Base-by-base conservation (phyloP, 1,139 yeast genomes). In the Nakaseomyces bracarensis region DNA sequence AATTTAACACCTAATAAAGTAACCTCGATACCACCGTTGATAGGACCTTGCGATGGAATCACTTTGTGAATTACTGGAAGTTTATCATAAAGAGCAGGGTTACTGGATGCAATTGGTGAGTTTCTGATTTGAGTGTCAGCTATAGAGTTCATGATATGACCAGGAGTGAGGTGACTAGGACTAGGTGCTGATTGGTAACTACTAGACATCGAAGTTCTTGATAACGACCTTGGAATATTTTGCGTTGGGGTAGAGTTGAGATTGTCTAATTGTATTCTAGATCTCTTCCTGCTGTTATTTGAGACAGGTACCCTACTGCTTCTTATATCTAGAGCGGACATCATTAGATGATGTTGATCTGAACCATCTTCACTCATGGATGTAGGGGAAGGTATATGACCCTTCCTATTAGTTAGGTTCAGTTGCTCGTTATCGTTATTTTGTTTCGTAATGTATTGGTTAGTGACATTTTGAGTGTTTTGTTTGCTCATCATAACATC, bases 21-120 rank as follows among this genome's bases (percentile, higher is more conserved):
- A 6, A 91, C 85, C 59, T 91, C 98, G 34, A 87, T 82, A 36
- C 98, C 98, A 48, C 98, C 98, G 52, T 95, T 75, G 15, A 86
- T 74, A 7, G 96, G 94, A 2, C 98, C 98, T 61, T 84, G 94
- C 0, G 94, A 82, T 1, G 98, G 98, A 45, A 91, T 87, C 11
- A 91, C 82, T 49, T 95, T 72, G 60, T 85, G 89, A 46, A 86
- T 80, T 0, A 74, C 65, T 2, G 91, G 89, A 18, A 67, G 49
- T 38, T 48, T 44, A 28, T 23, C 36, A 15, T n/a, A 21, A 8
- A 21, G 3, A n/a, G 26, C 26, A 8, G 21, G 5, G 13, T 16
- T 19, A 4, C 34, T 13, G n/a, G 36, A n/a, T 2, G 18, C n/a
- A n/a, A 20, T n/a, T n/a, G 36, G 36, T 21, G 36, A 33, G 18